phyloP scores from a whole-genome alignment of 2,329 filamentous ascomycete genomes.

The Mycocentrospora acerina region DNA sequence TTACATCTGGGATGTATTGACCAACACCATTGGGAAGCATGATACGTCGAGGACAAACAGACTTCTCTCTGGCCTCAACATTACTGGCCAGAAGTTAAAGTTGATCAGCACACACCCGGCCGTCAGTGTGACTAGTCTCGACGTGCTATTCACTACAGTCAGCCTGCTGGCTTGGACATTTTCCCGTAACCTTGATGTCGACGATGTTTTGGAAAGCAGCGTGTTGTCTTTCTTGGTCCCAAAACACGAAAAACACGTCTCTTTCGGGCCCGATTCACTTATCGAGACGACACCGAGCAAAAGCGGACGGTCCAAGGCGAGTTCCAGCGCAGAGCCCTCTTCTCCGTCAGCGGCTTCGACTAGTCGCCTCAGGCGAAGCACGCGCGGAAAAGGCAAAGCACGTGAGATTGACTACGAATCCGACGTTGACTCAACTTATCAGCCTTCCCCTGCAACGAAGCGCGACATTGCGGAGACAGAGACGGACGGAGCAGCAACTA shows the following conservation, averaged over 20 bases:
- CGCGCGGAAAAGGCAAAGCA: conserved; percentile 12
- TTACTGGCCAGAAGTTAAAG: conserved; percentile 46
- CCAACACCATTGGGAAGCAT: conserved; percentile 48
- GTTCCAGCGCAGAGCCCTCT: conserved; percentile 13
- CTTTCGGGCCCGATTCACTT: conserved; percentile 13
- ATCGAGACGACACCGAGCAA: conserved; percentile 22
- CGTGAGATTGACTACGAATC: conserved; percentile 19
- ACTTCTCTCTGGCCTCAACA: conserved; percentile 26
- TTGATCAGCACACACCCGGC: conserved; percentile 58
- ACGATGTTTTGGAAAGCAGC: conserved; percentile 50
- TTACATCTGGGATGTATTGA: conserved; percentile 35
- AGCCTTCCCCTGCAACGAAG: conserved; percentile 22
- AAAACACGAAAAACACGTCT: conserved; percentile 32
- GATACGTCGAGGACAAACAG: conserved; percentile 39
- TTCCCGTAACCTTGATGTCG: conserved; percentile 53
- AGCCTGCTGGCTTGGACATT: conserved; percentile 62
- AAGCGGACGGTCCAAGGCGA: conserved; percentile 29
- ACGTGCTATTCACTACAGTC: conserved; percentile 58
- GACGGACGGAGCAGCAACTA: conserved; percentile 25
- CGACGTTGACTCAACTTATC: conserved; percentile 30
- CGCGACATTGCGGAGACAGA: conserved; percentile 30
- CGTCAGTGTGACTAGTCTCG: conserved; percentile 58
- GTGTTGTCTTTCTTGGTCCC: conserved; percentile 30
- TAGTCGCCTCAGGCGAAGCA: conserved; percentile 21
- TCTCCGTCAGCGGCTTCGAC: conserved; percentile 8